Base-by-base conservation (phyloP, 768 basidiomycete species). In the Phlebiopsis gigantea region DNA sequence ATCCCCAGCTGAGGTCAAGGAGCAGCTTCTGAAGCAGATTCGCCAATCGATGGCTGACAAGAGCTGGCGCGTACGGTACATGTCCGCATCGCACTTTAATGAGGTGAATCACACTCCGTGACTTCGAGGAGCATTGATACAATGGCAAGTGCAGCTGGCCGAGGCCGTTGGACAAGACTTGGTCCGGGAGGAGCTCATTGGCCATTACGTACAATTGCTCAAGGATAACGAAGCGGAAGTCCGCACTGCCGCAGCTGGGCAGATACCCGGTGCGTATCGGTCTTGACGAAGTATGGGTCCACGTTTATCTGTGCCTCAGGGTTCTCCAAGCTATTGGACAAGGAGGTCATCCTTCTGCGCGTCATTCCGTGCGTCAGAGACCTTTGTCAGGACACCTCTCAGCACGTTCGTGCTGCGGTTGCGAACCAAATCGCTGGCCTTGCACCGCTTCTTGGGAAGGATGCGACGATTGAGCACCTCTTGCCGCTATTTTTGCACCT, bases 181-280 rank as follows among this genome's bases (percentile, higher is more conserved):
- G 54, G 91, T 97, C 45, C 81, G 93, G 62, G 96, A 98, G 63
- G 97, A 99, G 68, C 75, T 98, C 59, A 93, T 95, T 61, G 84
- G 84, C 26, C 93, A 96, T 60, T 98, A 88, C 70, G 93, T 98
- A 5, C 87, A 90, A 57, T 78, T 99, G 55, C 76, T 99, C 67
- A 98, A 98, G 72, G 97, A 99, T 68, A 96, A 96, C 65, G 97
- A 99, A 73, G 97, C 97, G 19, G 97, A 99, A 73, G 97, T 98
- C 42, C 85, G 95, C 61, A 98, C 95, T 49, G 96, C 97, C 43
- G 94, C 90, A 51, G 86, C 96, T 39, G 92, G 91, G 39, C 97
- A 98, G 71, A 92, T 99, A 61, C 97, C 97, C 71, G 96, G 96
- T 95, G 69, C 61, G 72, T 68, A 1, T 34, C 49, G 41, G 21